A percentile compares a stretch with the other conserved stretches of the same genome.
These are phyloP conservation scores for Yamadazyma insecticola DNA, from an alignment of 805 yeast genomes.

Conservation along the genomic window DNA sequence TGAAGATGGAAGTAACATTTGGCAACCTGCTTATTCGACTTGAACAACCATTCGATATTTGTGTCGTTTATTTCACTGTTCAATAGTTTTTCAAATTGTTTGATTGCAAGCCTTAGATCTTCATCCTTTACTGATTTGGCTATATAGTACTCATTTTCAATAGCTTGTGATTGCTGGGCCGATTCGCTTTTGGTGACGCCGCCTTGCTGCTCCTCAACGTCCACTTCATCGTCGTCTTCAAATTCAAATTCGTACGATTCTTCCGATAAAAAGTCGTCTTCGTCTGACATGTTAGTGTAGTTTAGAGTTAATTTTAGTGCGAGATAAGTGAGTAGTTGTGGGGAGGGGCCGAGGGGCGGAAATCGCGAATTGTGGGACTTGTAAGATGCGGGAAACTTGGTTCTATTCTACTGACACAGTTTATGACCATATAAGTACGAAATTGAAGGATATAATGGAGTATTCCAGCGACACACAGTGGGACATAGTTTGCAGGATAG, in stretches of 20 bases:
- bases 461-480: too few relatives aligned
- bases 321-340: neutral
- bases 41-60: slow-evolving; percentile 31
- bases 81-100: slow-evolving; percentile 16
- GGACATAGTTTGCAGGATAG: too few relatives aligned
- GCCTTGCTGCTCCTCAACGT: slow-evolving; percentile 2
- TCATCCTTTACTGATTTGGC: slow-evolving; percentile 38
- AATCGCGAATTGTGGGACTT: neutral
- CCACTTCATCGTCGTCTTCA: slow-evolving; percentile 25
- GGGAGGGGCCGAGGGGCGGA: neutral
- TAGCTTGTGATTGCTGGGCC: slow-evolving; percentile 22
- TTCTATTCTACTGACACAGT: neutral
- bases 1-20: slow-evolving; percentile 25
- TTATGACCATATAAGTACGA: too few relatives aligned
- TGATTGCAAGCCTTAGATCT: slow-evolving; percentile 19
- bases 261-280: slow-evolving; percentile 31
- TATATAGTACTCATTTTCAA: slow-evolving; percentile 29
- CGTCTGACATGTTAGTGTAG: slow-evolving; percentile 26
- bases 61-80: slow-evolving; percentile 10
- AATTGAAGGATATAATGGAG: too few relatives aligned
- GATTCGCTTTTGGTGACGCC: too few relatives aligned
- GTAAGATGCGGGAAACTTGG: neutral
- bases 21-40: slow-evolving; percentile 37
- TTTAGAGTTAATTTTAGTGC: neutral
- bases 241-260: slow-evolving; percentile 41